These are phyloP conservation scores for Aureobasidium pullulans DNA, from an alignment of 2,329 filamentous ascomycete species.

Conservation along the genomic window DNA sequence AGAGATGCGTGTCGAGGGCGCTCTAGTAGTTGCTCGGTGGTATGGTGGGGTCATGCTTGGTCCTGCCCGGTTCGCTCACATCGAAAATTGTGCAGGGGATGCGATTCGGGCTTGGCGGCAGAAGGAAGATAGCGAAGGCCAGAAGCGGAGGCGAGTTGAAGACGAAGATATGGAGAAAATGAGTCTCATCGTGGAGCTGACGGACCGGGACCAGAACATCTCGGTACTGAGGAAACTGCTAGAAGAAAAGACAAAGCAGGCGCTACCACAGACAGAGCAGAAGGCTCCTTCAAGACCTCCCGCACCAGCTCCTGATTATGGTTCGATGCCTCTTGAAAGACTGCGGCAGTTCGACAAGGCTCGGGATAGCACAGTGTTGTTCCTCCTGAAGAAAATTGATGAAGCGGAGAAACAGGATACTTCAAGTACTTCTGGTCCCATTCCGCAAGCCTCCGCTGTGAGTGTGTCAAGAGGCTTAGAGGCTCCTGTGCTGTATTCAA, in stretches of 20 bases:
- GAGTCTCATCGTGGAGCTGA: constrained; percentile 34
- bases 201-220: constrained; percentile 43
- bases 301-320: constrained; percentile 31
- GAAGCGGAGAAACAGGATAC: constrained; percentile 36
- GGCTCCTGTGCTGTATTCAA: not conserved
- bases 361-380: constrained; percentile 46
- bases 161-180: constrained; percentile 27
- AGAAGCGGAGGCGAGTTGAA: constrained; percentile 30
- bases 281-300: constrained; percentile 19
- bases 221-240: constrained; percentile 39
- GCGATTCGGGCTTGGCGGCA: constrained; percentile 38
- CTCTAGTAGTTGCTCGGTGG: constrained; percentile 47
- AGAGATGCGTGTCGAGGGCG: constrained; percentile 37
- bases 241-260: constrained; percentile 35
- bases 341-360: constrained; percentile 41
- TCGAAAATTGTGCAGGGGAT: constrained; percentile 42
- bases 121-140: constrained; percentile 26
- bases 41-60: constrained; percentile 48
- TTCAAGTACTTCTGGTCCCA: not conserved
- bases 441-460: not conserved
- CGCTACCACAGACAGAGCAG: constrained; percentile 13
- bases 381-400: constrained; percentile 47
- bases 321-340: constrained; percentile 32
- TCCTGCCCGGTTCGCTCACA: constrained; percentile 46
- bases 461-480: not conserved